Evolutionary conservation across 1,284 basidiomycete genomes (phyloP).

Genomic region (Sanghuangporus sanghuang): DNA sequence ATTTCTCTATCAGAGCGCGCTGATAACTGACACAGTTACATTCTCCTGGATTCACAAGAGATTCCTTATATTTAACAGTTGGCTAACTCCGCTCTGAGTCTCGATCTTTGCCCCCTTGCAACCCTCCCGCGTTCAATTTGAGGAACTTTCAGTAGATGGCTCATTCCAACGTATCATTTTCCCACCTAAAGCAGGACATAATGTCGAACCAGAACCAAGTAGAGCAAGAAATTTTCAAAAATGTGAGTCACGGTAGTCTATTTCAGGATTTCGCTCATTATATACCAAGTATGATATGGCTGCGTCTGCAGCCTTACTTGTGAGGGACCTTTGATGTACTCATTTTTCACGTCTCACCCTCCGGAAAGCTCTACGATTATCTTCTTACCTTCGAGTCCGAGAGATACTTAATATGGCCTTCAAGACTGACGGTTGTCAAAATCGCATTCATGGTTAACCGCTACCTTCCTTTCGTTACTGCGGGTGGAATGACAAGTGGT

Average conservation of each 20-base stretch:
- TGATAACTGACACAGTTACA: too few relatives aligned
- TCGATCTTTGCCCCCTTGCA: too few relatives aligned
- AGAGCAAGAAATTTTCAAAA: background rate
- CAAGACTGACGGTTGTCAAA: background rate
- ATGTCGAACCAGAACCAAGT: too few relatives aligned
- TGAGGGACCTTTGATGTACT: background rate
- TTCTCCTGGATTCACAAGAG: too few relatives aligned
- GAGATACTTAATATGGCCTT: constrained; percentile 1
- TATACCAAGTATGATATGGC: background rate
- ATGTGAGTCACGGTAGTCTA: background rate
- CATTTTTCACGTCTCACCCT: background rate
- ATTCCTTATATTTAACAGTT: too few relatives aligned
- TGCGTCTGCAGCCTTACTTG: background rate
- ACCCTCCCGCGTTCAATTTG: too few relatives aligned
- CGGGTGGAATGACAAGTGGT: background rate
- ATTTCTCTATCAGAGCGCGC: too few relatives aligned
- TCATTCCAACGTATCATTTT: too few relatives aligned
- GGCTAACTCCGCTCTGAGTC: too few relatives aligned
- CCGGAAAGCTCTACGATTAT: constrained; percentile 7
- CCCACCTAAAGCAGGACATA: too few relatives aligned
- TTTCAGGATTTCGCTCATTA: background rate
- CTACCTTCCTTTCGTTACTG: constrained; percentile 4
- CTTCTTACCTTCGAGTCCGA: constrained; percentile 5
- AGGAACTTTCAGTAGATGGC: too few relatives aligned
- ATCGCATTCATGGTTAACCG: constrained; percentile 4